Evolutionary conservation across 768 basidiomycete genomes (phyloP).

Genomic region (Mycena latifolia): DNA sequence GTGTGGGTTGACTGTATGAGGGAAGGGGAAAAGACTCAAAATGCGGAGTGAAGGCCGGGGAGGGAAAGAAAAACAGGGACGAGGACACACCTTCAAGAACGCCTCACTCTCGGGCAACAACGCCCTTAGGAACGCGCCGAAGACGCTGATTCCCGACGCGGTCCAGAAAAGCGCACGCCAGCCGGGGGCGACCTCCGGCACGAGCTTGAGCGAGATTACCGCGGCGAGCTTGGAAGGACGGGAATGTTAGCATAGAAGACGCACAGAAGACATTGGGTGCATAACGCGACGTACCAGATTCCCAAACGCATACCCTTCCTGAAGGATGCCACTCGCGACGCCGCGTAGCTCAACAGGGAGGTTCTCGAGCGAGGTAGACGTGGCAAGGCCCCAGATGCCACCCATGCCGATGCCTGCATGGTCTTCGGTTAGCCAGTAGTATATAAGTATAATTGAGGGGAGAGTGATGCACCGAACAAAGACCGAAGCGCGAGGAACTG

Average conservation of each 20-base stretch:
- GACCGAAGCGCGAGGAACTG: slow-evolving; percentile 87
- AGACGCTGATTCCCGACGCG: slow-evolving; percentile 74
- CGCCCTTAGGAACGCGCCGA: slow-evolving; percentile 77
- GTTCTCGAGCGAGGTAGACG: slow-evolving; percentile 89
- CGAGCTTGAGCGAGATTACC: slow-evolving; percentile 81
- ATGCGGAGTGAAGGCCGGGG: not conserved
- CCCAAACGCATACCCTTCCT: slow-evolving; percentile 91
- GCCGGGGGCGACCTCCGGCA: slow-evolving; percentile 52
- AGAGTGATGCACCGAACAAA: slow-evolving; percentile 70
- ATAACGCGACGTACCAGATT: slow-evolving; percentile 57
- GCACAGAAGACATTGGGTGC: no score
- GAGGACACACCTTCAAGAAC: slow-evolving; percentile 25
- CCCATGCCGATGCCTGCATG: slow-evolving; percentile 76
- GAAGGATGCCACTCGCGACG: slow-evolving; percentile 85
- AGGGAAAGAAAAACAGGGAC: not conserved
- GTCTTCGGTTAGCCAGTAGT: slow-evolving; percentile 16
- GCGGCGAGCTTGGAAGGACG: slow-evolving; percentile 76
- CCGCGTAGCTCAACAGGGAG: slow-evolving; percentile 90
- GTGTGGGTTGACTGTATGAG: slow-evolving; percentile 1
- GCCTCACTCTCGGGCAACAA: slow-evolving; percentile 82
- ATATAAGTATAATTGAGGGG: slow-evolving; percentile 10
- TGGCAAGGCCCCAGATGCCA: slow-evolving; percentile 88
- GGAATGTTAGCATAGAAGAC: not conserved
- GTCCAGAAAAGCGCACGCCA: slow-evolving; percentile 92
- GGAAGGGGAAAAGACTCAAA: slow-evolving; percentile 4